Percentiles rank a stretch among this genome's conserved stretches.
Evolutionary conservation across 129 eudicot species (phyloP).

Genomic region (Ambrosia trifida): DNA sequence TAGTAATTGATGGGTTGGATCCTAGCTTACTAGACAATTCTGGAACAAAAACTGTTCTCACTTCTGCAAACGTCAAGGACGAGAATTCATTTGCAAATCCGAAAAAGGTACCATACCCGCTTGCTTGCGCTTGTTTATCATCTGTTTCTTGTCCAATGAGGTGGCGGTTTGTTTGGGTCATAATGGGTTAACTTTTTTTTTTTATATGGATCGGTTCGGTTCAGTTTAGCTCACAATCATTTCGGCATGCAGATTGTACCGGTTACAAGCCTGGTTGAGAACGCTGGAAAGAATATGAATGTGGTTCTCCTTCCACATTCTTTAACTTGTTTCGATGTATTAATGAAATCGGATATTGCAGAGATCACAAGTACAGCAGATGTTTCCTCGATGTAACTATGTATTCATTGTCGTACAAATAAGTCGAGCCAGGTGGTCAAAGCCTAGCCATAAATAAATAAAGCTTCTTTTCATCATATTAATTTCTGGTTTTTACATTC

Average conservation of each 20-base stretch:
- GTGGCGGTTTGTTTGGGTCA: too few species aligned
- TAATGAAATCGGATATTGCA: constrained; percentile 34
- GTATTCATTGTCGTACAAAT: constrained; percentile 1
- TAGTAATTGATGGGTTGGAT: constrained; percentile 58
- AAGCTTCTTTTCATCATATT: neutral
- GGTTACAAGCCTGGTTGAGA: constrained; percentile 29
- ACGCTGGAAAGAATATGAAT: constrained; percentile 44
- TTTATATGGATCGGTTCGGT: neutral
- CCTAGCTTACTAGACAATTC: constrained; percentile 31
- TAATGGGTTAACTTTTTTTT: neutral
- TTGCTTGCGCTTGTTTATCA: neutral
- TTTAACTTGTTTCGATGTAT: constrained; percentile 58
- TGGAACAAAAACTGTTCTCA: constrained; percentile 56
- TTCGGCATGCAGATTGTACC: constrained; percentile 48
- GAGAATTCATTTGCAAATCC: constrained; percentile 77
- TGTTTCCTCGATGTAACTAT: constrained; percentile 30
- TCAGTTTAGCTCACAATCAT: neutral
- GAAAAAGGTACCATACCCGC: constrained; percentile 45
- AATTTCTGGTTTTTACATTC: neutral
- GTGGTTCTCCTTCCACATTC: constrained; percentile 56
- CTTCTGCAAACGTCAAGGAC: constrained; percentile 59
- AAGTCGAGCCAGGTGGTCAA: neutral
- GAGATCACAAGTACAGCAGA: constrained; percentile 16
- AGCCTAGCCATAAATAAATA: neutral
- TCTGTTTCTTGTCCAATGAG: neutral